phyloP scores from a whole-genome alignment of 139 green algal genomes.

The Chlamydomonas sphaeroides region DNA sequence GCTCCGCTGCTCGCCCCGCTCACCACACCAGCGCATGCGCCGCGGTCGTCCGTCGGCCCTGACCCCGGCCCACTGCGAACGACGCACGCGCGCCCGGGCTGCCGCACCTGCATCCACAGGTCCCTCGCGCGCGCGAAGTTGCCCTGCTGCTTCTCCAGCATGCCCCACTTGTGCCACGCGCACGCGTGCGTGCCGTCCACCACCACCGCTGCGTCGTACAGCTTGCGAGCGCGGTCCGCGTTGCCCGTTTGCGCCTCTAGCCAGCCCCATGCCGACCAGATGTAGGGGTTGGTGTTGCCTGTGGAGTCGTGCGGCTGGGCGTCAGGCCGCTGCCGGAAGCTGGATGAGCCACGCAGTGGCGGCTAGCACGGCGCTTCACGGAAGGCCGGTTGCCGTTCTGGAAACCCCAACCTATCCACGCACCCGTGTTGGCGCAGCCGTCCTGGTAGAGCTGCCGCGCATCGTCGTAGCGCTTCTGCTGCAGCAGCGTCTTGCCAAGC shows the following conservation, averaged over 20 bases:
- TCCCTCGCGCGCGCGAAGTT: slow-evolving; percentile 85
- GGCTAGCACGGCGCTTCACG: no score
- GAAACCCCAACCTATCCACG: no score
- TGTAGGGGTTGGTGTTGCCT: slow-evolving; percentile 84
- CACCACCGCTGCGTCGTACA: slow-evolving; percentile 92
- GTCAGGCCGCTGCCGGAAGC: no score
- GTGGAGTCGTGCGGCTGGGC: no score
- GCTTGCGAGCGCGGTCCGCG: slow-evolving; percentile 77
- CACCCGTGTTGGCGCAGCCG: slow-evolving; percentile 82
- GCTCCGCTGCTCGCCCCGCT: no score
- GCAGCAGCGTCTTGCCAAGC: slow-evolving; percentile 86
- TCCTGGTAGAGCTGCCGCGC: slow-evolving; percentile 90
- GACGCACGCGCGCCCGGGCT: no score
- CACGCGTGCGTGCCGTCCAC: slow-evolving; percentile 87
- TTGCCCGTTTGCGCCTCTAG: slow-evolving; percentile 83
- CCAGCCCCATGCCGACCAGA: slow-evolving; percentile 94
- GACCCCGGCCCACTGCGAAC: no score
- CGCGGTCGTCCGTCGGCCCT: no score
- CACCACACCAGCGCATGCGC: no score
- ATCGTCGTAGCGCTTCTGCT: slow-evolving; percentile 79
- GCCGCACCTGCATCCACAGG: slow-evolving; percentile 73
- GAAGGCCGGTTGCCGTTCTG: no score
- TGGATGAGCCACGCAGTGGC: no score
- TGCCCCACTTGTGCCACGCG: slow-evolving; percentile 97
- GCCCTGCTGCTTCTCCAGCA: slow-evolving; percentile 92